phyloP scores from a whole-genome alignment of 1,284 basidiomycete genomes.

The Xanthoconium separans region DNA sequence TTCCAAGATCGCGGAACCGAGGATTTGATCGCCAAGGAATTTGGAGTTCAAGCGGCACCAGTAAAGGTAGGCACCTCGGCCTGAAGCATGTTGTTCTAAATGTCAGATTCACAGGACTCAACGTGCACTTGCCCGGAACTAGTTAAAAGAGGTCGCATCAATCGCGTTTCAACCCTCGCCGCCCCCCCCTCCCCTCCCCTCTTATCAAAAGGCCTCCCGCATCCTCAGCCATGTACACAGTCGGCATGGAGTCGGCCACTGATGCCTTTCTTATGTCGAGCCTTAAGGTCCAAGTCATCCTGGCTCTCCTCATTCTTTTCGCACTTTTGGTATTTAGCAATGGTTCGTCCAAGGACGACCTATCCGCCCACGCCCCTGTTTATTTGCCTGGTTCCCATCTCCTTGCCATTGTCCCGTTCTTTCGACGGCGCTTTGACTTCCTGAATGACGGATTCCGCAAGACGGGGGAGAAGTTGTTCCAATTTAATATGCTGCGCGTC shows the following conservation, averaged over 20 bases:
- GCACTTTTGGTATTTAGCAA: slow-evolving; percentile 47
- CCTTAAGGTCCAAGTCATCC: slow-evolving; percentile 50
- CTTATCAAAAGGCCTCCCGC: slow-evolving; percentile 24
- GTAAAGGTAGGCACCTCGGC: slow-evolving; percentile 19
- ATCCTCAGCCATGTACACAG: slow-evolving; percentile 42
- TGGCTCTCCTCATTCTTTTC: slow-evolving; percentile 54
- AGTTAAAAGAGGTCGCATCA: slow-evolving; percentile 28
- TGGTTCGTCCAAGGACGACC: slow-evolving; percentile 40
- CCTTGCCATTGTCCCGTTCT: slow-evolving; percentile 62
- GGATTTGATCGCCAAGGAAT: slow-evolving; percentile 26
- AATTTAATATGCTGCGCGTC: slow-evolving; percentile 61
- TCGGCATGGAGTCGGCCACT: slow-evolving; percentile 59
- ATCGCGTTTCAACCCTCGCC: slow-evolving; percentile 23
- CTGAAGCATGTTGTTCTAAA: slow-evolving; percentile 26
- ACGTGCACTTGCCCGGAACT: slow-evolving; percentile 20
- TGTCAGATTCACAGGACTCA: slow-evolving; percentile 28
- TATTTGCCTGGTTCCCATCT: slow-evolving; percentile 56
- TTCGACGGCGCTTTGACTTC: slow-evolving; percentile 66
- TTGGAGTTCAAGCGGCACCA: slow-evolving; percentile 16
- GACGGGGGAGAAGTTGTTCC: slow-evolving; percentile 61
- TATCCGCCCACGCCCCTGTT: slow-evolving; percentile 43
- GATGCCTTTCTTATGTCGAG: slow-evolving; percentile 57
- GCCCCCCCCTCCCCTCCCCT: background rate
- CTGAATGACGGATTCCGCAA: slow-evolving; percentile 65
- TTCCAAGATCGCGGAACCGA: slow-evolving; percentile 29